Percentiles rank a stretch among this genome's conserved stretches.
Evolutionary conservation across 331 rosid genomes (phyloP).

Genomic region (Pyracantha coccinea): DNA sequence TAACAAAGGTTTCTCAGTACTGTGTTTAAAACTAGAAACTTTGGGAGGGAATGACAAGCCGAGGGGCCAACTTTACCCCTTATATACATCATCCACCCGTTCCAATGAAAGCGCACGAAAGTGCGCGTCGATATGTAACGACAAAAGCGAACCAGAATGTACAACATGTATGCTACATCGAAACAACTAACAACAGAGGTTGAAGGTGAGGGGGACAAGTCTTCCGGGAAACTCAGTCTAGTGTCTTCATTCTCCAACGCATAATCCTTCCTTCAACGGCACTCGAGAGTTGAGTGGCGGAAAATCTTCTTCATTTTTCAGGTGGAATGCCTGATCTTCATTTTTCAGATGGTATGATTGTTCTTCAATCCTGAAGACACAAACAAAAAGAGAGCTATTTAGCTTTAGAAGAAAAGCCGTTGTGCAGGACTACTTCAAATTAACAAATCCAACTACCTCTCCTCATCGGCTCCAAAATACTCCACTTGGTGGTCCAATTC

Average conservation of each 20-base stretch:
- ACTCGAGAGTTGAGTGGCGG: conserved; percentile 67
- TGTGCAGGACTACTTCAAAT: background rate
- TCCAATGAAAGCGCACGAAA: background rate
- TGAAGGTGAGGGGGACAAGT: background rate
- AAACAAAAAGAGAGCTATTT: conserved; percentile 9
- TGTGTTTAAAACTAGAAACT: background rate
- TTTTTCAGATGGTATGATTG: conserved; percentile 62
- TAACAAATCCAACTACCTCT: conserved; percentile 40
- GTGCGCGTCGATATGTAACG: background rate
- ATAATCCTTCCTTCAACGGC: conserved; percentile 34
- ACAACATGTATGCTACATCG: background rate
- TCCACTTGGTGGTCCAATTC: conserved; percentile 31
- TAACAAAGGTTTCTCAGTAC: background rate
- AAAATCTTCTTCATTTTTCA: conserved; percentile 78
- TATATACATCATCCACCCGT: conserved; percentile 8
- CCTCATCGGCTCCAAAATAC: conserved; percentile 19
- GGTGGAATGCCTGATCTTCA: conserved; percentile 28
- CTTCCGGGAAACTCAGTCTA: conserved; percentile 13
- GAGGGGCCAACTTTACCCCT: conserved; percentile 8
- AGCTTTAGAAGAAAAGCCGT: conserved; percentile 26
- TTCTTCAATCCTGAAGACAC: conserved; percentile 51
- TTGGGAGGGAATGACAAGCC: conserved; percentile 1
- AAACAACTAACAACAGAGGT: background rate
- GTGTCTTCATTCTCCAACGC: conserved; percentile 24
- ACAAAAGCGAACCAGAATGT: background rate